Evolutionary conservation across 441 rosid species (phyloP).

Genomic region (Adansonia gregorii): DNA sequence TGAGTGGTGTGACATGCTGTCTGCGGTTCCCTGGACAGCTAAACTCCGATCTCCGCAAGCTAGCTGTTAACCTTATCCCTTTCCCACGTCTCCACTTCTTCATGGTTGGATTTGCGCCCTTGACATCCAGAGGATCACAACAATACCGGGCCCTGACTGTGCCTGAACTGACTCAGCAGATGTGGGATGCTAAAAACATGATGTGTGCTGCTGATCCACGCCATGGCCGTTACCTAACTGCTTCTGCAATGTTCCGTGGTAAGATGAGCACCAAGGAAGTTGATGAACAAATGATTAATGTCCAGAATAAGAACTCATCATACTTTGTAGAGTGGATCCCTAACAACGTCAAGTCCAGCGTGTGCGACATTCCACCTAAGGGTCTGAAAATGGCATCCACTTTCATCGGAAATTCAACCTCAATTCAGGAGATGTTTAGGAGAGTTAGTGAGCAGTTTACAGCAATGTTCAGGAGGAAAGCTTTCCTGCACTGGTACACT

Average conservation of each 20-base stretch:
- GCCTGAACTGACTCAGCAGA: conserved; percentile 31
- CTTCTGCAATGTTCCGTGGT: conserved; percentile 30
- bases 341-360: conserved; percentile 28
- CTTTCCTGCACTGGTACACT: conserved; percentile 30
- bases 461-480: conserved; percentile 30
- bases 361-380: conserved; percentile 29
- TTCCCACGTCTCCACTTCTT: conserved; percentile 31
- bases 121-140: conserved; percentile 31
- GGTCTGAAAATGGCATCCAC: conserved; percentile 31
- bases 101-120: conserved; percentile 32
- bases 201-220: conserved; percentile 33
- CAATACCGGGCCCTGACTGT: conserved; percentile 30
- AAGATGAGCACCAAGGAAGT: conserved; percentile 31
- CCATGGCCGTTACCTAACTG: conserved; percentile 31
- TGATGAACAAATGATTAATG: conserved; percentile 29
- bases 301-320: conserved; percentile 30
- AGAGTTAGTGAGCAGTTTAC: conserved; percentile 31
- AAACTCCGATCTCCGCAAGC: conserved; percentile 30
- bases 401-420: conserved; percentile 28
- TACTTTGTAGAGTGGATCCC: conserved; percentile 33
- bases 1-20: conserved; percentile 33
- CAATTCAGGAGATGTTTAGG: conserved; percentile 31
- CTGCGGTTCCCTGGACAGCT: conserved; percentile 31
- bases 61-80: conserved; percentile 30
- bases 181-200: conserved; percentile 35